Evolutionary conservation across 2,329 filamentous ascomycete genomes (phyloP), one percentile per base, ranked within the genome.

Genomic region (Grosmannia serpens): DNA sequence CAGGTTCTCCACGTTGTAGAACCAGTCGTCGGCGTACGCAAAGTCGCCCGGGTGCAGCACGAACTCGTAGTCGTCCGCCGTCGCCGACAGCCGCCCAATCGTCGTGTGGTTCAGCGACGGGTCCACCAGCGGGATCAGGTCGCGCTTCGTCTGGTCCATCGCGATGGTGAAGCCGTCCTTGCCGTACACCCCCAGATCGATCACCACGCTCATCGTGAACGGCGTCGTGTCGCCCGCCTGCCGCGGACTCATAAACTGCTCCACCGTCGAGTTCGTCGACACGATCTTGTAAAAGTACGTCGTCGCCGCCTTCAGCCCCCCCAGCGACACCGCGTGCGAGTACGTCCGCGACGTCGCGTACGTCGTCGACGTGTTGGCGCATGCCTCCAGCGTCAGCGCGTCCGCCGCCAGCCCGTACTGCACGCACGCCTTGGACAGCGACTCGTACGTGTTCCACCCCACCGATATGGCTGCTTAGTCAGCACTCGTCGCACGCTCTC

Each of bases 231-330:
- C 80, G 20, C 82, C 81, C 0, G 80, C 71, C 3, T 69, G 60
- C 1, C 81, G 76, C 4, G 78, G 75, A 62, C 77, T 83, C 54
- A 79, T 64, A 67, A 84, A 84, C 46, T 77, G 73, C 38, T 76
- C 73, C 10, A 79, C 70, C 4, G 66, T 79, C 0, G 80, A 80
- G 68, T 84, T 84, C 31, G 73, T 76, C 2, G 79, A 82, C 10
- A 71, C 72, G 54, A 83, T 82, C 69, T 80, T 74, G 71, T 84
- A 84, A 70, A 80, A 84, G 67, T 84, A 84, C 0, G 74, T 81
- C 1, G 79, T 82, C 0, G 75, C 79, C 0, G 81, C 74, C 0
- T 67, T 68, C 24, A 84, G 67, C 8, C 65, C 70, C 0, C 70
- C 70, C 38, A 84, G 67, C 2, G 70, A 70, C 1, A 80, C 80